phyloP scores from a whole-genome alignment of 768 basidiomycete genomes.

The Mycena rebaudengoi region DNA sequence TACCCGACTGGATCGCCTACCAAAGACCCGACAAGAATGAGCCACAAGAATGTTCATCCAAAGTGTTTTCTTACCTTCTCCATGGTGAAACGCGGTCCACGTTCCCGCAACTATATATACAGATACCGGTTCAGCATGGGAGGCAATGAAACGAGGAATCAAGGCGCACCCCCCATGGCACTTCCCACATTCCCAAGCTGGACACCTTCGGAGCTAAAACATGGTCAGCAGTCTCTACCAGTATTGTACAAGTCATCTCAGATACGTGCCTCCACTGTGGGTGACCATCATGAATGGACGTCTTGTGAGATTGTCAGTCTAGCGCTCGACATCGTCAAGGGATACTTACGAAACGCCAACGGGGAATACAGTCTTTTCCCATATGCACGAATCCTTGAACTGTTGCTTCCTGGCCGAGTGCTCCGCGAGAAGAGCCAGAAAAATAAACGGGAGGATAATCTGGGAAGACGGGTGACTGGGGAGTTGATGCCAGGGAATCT shows the following conservation, averaged over 20 bases:
- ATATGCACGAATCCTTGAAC: slow-evolving; percentile 61
- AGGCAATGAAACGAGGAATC: too few species aligned
- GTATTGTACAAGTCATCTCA: not conserved
- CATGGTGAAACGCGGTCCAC: slow-evolving; percentile 73
- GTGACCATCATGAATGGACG: slow-evolving; percentile 58
- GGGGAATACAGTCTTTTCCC: slow-evolving; percentile 53
- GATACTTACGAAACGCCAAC: slow-evolving; percentile 69
- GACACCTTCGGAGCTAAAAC: slow-evolving; percentile 66
- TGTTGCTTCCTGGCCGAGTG: slow-evolving; percentile 49
- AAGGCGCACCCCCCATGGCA: slow-evolving; percentile 69
- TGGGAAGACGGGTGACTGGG: slow-evolving; percentile 29
- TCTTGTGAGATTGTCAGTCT: slow-evolving; percentile 41
- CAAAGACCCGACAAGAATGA: not conserved
- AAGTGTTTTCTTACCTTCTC: slow-evolving; percentile 53
- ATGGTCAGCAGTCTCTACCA: too few species aligned
- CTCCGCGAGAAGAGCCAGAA: slow-evolving; percentile 52
- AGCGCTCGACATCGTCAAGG: not conserved
- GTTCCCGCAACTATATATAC: slow-evolving; percentile 72
- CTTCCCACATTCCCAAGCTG: slow-evolving; percentile 74
- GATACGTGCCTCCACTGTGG: slow-evolving; percentile 66
- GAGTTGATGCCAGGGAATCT: slow-evolving; percentile 31
- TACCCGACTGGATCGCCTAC: slow-evolving; percentile 73
- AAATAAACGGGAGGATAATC: slow-evolving; percentile 57
- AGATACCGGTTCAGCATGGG: too few species aligned
- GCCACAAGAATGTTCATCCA: not conserved